Evolutionary conservation across 306 rosid genomes (phyloP).

Genomic region (Spatholobus suberectus): DNA sequence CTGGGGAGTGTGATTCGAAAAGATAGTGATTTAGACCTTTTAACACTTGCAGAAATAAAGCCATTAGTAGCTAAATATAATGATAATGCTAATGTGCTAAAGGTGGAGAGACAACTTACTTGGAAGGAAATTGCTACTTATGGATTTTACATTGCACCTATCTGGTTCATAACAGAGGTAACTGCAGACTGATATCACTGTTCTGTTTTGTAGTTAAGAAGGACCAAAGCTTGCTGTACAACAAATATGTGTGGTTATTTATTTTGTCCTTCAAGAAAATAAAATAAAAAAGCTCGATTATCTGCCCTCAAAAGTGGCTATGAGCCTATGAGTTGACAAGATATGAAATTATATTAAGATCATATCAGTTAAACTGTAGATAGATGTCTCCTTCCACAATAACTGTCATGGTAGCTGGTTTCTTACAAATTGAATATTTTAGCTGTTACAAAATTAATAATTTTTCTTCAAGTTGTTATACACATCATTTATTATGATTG

Average conservation of each 20-base stretch:
- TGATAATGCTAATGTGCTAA: conserved; percentile 52
- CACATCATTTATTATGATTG: neutral
- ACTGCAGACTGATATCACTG: conserved; percentile 25
- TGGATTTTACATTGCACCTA: conserved; percentile 97
- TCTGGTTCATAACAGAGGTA: conserved; percentile 97
- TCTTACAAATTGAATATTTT: neutral
- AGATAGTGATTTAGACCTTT: conserved; percentile 74
- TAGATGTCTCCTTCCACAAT: conserved; percentile 14
- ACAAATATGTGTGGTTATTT: neutral
- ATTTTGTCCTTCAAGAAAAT: neutral
- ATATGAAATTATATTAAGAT: conserved; percentile 21
- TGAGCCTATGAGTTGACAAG: neutral
- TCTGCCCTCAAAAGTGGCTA: neutral
- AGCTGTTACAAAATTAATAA: neutral
- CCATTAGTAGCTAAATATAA: conserved; percentile 72
- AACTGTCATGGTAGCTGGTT: neutral
- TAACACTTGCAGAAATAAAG: conserved; percentile 62
- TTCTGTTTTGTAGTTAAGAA: conserved; percentile 21
- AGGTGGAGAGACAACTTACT: conserved; percentile 64
- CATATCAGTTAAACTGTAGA: neutral
- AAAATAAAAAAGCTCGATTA: neutral
- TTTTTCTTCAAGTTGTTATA: neutral
- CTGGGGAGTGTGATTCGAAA: conserved; percentile 56
- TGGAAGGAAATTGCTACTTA: conserved; percentile 73
- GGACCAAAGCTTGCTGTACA: conserved; percentile 12